Evolutionary conservation across 345 rosid species (phyloP), one percentile per base, ranked within the genome.

Genomic region (Luvunga scandens): DNA sequence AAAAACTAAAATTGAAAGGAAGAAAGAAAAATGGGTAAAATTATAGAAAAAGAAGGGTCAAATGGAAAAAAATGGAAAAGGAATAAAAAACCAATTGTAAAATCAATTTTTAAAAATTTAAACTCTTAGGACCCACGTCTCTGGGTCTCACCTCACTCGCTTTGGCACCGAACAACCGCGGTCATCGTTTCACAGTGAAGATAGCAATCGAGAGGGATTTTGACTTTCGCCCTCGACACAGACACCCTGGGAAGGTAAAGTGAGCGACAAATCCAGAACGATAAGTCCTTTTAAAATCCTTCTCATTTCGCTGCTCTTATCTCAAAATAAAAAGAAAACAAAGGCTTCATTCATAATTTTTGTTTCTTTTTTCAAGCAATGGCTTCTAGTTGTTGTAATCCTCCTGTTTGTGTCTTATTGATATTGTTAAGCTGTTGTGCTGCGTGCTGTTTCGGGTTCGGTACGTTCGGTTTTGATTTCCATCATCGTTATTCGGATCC

Each of bases 401-500:
- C 55, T 38, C 39, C 30, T 5, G 3, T 12, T 21, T 2, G 5
- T 68, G 8, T 7, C 12, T n/a, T 79, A 25, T 60, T 77, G 7
- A 55, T 50, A 21, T 48, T 72, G 31, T 71, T 79, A 57, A 75
- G 70, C 25, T 64, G 27, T 5, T 64, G 27, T 8, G 60, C 63
- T 14, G 30, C 30, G 4, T 63, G 81, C 31, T 86, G 87, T 73
- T 75, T 27, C 33, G 90, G 86, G 16, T 83, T 85, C 61, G 89
- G 89, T 30, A 93, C 88, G 14, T 90, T 88, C 79, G 99, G 92
- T 56, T 94, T 91, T 61, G 89, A 87, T 57, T 78, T 96, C 73
- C 97, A 91, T 75, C 95, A 96, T 82, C 87, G 95, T 55, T 96
- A 80, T 80, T 94, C 99, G 24, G 99, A 96, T 86, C 89, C 91